Conservation (phyloP, 2,329 filamentous ascomycete species). For the Botrytis hyacinthi region DNA sequence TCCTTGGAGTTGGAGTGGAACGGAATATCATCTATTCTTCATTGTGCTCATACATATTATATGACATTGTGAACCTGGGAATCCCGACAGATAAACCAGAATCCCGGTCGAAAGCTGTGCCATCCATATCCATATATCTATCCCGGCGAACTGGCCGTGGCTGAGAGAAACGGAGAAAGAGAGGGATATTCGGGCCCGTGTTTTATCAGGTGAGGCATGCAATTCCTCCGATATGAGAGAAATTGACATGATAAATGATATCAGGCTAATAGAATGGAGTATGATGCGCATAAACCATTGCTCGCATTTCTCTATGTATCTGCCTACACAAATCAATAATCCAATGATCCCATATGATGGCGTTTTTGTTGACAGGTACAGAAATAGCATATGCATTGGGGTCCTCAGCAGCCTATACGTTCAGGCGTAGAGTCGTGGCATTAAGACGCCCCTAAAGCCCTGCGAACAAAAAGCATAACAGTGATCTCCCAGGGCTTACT, state of each 20-base stretch:
- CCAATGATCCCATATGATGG: not conserved
- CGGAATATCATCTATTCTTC: not conserved
- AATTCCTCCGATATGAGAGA: not conserved
- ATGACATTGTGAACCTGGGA: not conserved
- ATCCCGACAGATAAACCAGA: slow-evolving; percentile 7
- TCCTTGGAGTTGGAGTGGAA: not conserved
- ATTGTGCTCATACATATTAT: not conserved
- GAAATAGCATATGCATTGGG: slow-evolving; percentile 6
- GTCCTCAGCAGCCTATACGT: not conserved
- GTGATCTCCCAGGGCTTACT: slow-evolving; percentile 9
- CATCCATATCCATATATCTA: slow-evolving; percentile 1
- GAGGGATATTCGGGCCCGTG: not conserved
- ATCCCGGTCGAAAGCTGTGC: slow-evolving; percentile 1
- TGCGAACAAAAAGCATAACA: slow-evolving; percentile 3
- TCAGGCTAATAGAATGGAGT: not conserved
- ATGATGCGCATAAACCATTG: not conserved
- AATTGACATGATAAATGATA: not conserved
- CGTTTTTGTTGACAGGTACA: slow-evolving; percentile 4
- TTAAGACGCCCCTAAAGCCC: slow-evolving; percentile 6
- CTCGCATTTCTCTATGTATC: not conserved
- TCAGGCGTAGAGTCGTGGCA: not conserved
- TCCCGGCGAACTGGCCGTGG: slow-evolving; percentile 14
- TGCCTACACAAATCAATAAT: slow-evolving; percentile 9
- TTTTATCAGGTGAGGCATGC: not conserved
- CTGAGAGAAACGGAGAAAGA: slow-evolving; percentile 3